A percentile compares a stretch with the other conserved stretches of the same genome.
phyloP scores from a whole-genome alignment of 2,329 filamentous ascomycete genomes.

The Hypoxylon sp. region DNA sequence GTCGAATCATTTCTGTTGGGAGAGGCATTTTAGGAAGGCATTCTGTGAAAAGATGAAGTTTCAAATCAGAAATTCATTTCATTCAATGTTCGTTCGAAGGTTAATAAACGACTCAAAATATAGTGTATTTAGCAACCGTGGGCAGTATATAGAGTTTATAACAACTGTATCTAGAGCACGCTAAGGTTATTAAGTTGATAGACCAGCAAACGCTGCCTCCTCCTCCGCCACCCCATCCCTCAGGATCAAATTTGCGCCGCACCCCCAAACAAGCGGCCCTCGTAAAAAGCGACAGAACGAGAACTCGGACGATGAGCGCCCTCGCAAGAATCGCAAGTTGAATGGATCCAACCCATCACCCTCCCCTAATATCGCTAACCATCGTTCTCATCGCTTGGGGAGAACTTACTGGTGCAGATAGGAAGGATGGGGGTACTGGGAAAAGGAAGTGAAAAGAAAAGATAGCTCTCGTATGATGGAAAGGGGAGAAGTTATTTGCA shows the following conservation, averaged over 20 bases:
- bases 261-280: not conserved
- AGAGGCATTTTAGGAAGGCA: not conserved
- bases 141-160: no score
- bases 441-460: not conserved
- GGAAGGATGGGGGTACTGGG: not conserved
- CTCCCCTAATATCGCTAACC: not conserved
- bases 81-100: no score
- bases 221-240: not conserved
- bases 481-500: not conserved
- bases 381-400: not conserved
- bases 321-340: not conserved
- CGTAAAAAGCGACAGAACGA: not conserved
- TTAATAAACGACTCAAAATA: no score
- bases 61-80: no score
- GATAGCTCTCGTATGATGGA: not conserved
- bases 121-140: no score
- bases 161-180: no score
- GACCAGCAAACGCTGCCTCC: not conserved
- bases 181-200: not conserved
- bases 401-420: not conserved
- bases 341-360: not conserved
- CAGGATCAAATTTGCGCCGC: no score
- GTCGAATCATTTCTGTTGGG: slow-evolving; percentile 1
- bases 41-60: not conserved
- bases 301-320: not conserved